Conservation (phyloP, 148 eudicot genomes). For the Chenopodium suecicum region DNA sequence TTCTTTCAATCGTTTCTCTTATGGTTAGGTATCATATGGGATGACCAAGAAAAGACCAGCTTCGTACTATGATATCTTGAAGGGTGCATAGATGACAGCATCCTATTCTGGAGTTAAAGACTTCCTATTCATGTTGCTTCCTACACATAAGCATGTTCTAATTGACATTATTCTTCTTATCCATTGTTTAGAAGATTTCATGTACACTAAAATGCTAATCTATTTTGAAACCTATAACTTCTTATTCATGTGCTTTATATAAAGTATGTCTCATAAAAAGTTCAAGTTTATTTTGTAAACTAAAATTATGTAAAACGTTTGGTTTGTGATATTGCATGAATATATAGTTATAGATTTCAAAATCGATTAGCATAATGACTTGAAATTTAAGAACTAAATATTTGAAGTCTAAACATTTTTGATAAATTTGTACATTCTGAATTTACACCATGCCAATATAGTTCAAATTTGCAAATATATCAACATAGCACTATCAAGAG, state of each 20-base stretch:
- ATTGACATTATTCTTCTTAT: not conserved
- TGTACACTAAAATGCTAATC: not conserved
- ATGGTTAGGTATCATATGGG: constrained; percentile 51
- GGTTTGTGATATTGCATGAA: too few relatives aligned
- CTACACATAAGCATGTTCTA: not conserved
- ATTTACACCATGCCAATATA: not conserved
- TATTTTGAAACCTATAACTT: too few relatives aligned
- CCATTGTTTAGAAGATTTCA: not conserved
- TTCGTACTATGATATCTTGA: constrained; percentile 56
- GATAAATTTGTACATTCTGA: not conserved
- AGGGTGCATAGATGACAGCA: constrained; percentile 39
- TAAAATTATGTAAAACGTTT: too few relatives aligned
- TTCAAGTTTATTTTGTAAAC: too few relatives aligned
- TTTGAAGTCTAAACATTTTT: not conserved
- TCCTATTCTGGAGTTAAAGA: not conserved
- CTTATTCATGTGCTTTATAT: too few relatives aligned
- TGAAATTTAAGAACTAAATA: not conserved
- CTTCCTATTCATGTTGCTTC: not conserved
- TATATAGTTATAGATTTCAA: too few relatives aligned
- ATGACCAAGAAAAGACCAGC: constrained; percentile 65
- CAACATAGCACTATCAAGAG: not conserved
- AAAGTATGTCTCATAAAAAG: too few relatives aligned
- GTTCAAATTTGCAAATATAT: not conserved
- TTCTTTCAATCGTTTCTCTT: not conserved
- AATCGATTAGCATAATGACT: not conserved